Base-by-base conservation (phyloP, 352 stramenopile species). In the Phytophthora europaea region DNA sequence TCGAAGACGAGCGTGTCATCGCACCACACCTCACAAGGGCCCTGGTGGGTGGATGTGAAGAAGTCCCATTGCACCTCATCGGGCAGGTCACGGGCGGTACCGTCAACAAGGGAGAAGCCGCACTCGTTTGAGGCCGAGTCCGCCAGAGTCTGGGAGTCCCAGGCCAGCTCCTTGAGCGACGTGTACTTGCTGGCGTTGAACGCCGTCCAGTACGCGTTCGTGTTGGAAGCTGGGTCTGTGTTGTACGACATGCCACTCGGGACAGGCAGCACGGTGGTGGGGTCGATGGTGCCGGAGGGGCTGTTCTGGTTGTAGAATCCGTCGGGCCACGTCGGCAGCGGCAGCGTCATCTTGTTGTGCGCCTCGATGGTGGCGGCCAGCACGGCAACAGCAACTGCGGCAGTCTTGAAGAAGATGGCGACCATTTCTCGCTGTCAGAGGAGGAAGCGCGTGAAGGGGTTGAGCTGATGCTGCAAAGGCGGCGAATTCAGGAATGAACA, bases 271-370 rank as follows among this genome's bases (percentile, higher is more conserved):
- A 71, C 62, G 1, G 40, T 61, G 2, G 63, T 55, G n/a, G 81
- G 74, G 62, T 87, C 71, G 47, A 91, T 87, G 8, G 59, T 75
- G 26, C 72, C 80, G 51, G 75, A 85, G 31, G 80, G 80, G 34
- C 58, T 80, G 73, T 85, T 87, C 51, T 76, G 68, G 64, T 40
- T 66, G 70, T 83, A 83, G 57, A 83, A 75, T 15, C 61, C 62
- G 16, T 40, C 43, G 13, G 75, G 61, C 75, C 78, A 87, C 28
- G 80, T 85, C 34, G 80, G 78, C 23, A 73, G 20, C n/a, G 80
- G 80, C 34, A 83, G 34, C 34, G 65, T 78, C 78, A 87, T 85
- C 16, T 82, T 76, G 72, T 82, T 81, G 67, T 88, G 81, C 31
- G 79, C 81, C 40, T 83, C 61, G 2, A 62, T 70, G 26, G 67